A percentile compares a stretch with the other conserved stretches of the same genome.
Evolutionary conservation across 2,329 filamentous ascomycete species (phyloP).

Genomic region (Apiospora phragmitis): DNA sequence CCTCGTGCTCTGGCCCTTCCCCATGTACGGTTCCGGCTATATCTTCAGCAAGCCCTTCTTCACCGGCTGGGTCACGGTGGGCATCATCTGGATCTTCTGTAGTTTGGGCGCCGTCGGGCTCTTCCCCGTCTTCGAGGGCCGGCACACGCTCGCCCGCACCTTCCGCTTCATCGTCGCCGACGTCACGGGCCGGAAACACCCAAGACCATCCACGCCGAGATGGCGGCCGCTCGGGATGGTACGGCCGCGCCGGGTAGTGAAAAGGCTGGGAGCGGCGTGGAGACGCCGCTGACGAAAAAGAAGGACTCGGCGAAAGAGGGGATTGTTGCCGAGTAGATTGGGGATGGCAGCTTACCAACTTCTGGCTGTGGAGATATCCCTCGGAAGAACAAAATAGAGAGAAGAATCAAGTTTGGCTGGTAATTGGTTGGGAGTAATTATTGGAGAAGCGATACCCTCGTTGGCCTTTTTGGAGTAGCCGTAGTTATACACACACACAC

Average conservation of each 20-base stretch:
- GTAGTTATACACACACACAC: too few relatives aligned
- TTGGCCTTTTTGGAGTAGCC: too few relatives aligned
- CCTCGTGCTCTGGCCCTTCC: constrained; percentile 87
- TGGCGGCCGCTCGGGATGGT: constrained; percentile 15
- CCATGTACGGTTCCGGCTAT: constrained; percentile 81
- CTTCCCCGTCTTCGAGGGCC: constrained; percentile 79
- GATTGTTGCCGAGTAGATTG: background rate
- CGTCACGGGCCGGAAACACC: constrained; percentile 46
- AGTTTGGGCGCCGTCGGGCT: constrained; percentile 73
- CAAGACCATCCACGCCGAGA: constrained; percentile 29
- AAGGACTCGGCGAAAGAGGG: constrained; percentile 19
- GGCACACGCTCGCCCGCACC: constrained; percentile 56
- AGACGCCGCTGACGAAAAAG: constrained; percentile 26
- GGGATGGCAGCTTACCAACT: too few relatives aligned
- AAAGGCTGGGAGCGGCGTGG: constrained; percentile 21
- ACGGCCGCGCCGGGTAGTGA: constrained; percentile 11
- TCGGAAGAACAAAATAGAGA: too few relatives aligned
- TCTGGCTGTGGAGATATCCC: too few relatives aligned
- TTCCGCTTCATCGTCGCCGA: constrained; percentile 56
- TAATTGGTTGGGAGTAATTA: too few relatives aligned
- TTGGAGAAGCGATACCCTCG: too few relatives aligned
- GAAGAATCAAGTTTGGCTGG: too few relatives aligned
- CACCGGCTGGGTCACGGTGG: constrained; percentile 76
- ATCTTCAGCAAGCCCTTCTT: constrained; percentile 83
- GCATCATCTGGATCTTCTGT: constrained; percentile 79